Evolutionary conservation across 148 eudicot species (phyloP), one percentile per base, ranked within the genome.

Genomic region (Amaranthus cruentus): DNA sequence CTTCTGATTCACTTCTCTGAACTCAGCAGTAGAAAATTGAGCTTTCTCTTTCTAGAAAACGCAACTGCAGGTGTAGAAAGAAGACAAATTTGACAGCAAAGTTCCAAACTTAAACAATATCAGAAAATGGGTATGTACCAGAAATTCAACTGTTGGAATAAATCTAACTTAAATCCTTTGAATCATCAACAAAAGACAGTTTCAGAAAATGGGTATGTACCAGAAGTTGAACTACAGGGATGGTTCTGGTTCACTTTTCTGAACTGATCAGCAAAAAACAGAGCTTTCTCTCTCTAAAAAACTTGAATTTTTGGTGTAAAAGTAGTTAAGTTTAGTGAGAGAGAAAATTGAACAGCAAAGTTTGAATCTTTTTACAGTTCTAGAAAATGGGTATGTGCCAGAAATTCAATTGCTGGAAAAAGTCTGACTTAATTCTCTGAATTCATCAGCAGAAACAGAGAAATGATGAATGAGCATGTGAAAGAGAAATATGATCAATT

Each of bases 61-160:
- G 38, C 1, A 28, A 28, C 38, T 28, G 38, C 38, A 28, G 38
- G 38, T 28, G 38, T 28, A 28, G 38, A 28, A 50, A 51, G 66
- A 64, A n/a, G 6, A 4, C 5, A 75, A 75, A 11, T 43, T 38
- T 0, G 14, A 63, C 11, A 63, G 1, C 53, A 69, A 69, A 76
- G 68, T 42, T 76, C 7, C 3, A 48, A 68, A 50, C 66, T 76
- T 76, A 59, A 53, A 21, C 61, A 50, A 6, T 42, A 60, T 52
- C 53, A 69, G 73, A 52, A 76, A 76, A 21, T 68, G 73, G 72
- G 78, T 47, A 49, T 11, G 18, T 61, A 76, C 72, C 78, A 69
- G 73, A 69, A 69, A 52, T 69, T 52, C 59, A 69, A 15, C 60
- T 49, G 42, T 18, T 49, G 15, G 59, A 68, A n/a, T 38, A 68